These are phyloP conservation scores for Sarocladiaceae sp. DNA, from an alignment of 2,329 filamentous ascomycete genomes.

Conservation along the genomic window DNA sequence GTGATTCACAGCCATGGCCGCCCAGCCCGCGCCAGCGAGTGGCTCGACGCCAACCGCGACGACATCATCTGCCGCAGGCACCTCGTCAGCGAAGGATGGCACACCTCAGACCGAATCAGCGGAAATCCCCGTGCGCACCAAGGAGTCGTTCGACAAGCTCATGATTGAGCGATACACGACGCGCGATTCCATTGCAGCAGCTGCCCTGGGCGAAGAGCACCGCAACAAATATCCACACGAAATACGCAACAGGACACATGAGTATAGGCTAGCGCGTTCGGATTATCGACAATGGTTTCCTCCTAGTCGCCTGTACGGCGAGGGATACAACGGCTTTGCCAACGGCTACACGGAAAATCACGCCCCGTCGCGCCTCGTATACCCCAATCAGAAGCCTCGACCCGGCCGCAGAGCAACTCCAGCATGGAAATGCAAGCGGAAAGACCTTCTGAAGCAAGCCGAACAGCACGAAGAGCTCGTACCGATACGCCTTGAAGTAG, in stretches of 20 bases:
- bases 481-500: constrained; percentile 86
- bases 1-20: constrained; percentile 33
- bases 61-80: constrained; percentile 18
- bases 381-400: constrained; percentile 71
- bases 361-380: constrained; percentile 66
- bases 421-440: constrained; percentile 68
- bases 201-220: constrained; percentile 44
- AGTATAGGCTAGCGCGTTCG: constrained; percentile 58
- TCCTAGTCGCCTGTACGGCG: constrained; percentile 57
- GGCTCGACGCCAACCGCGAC: constrained; percentile 27
- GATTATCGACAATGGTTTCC: constrained; percentile 54
- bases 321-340: constrained; percentile 83
- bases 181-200: constrained; percentile 50
- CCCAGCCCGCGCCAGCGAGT: constrained; percentile 30
- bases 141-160: constrained; percentile 50
- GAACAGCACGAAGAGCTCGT: constrained; percentile 90
- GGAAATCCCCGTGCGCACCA: constrained; percentile 44
- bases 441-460: constrained; percentile 79
- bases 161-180: constrained; percentile 51
- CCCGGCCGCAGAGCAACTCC: constrained; percentile 73
- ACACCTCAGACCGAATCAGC: constrained; percentile 16
- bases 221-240: constrained; percentile 46
- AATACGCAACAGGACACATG: constrained; percentile 58
- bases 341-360: constrained; percentile 78
- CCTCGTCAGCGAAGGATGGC: constrained; percentile 23